Conservation (phyloP, 208 protist genomes). For the Naegleria fowleri region DNA sequence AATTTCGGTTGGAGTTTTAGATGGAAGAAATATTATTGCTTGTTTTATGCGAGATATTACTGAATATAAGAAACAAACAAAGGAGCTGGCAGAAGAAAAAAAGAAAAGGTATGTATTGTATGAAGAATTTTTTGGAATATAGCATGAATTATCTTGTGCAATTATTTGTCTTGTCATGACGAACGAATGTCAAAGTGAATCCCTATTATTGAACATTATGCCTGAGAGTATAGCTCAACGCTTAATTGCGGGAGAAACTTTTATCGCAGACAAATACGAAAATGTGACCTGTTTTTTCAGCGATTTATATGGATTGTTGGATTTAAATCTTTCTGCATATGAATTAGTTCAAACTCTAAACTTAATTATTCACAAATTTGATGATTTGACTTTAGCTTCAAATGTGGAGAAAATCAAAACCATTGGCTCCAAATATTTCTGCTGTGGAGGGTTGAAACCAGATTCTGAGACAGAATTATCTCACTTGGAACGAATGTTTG, state of each 20-base stretch:
- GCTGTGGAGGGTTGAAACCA: not conserved
- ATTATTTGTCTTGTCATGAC: no score
- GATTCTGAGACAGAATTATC: not conserved
- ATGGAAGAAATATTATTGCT: not conserved
- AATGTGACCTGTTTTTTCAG: conserved; percentile 48
- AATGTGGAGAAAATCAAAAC: not conserved
- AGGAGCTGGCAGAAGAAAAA: not conserved
- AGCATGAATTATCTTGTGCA: no score
- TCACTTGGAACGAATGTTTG: not conserved
- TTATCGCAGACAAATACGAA: conserved; percentile 49
- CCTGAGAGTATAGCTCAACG: conserved; percentile 47
- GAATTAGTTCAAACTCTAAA: not conserved
- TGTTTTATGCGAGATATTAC: not conserved
- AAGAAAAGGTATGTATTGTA: not conserved
- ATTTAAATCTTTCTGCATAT: not conserved
- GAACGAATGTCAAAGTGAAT: no score
- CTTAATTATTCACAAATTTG: not conserved
- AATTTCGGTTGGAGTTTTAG: not conserved
- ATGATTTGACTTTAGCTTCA: not conserved
- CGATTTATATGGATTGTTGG: not conserved
- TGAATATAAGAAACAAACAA: not conserved
- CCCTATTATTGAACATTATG: conserved; percentile 53
- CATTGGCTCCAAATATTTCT: not conserved
- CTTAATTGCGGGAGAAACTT: conserved; percentile 50
- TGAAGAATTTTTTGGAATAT: no score